Evolutionary conservation across 140 eudicot species (phyloP), one percentile per base, ranked within the genome.

Genomic region (Anethum foeniculum): DNA sequence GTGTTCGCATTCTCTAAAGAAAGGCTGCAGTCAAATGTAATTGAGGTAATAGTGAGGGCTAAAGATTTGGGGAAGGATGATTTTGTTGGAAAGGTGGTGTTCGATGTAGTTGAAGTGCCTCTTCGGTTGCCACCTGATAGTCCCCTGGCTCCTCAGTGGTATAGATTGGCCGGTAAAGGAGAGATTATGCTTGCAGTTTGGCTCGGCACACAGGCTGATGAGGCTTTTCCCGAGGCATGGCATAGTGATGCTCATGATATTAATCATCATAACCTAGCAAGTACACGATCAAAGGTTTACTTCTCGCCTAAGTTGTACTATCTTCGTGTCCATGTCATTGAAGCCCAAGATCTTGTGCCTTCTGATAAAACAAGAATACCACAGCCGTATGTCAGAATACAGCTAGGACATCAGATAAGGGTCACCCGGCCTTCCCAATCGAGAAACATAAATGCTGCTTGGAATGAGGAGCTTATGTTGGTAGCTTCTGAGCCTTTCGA

Each of bases 141-240:
- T 43, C 97, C 97, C 3, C 65, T 95, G 77, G 99, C 97, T 44
- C 98, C 99, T 0, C 99, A 95, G 71, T 95, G 97, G 97, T 95
- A 95, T 75, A 84, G 83, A 56, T 82, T 95, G 91, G 93, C 74
- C 5, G 58, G 54, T 13, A 68, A 87, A 12, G 99, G 97, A 3
- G 99, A 95, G 71, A 82, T 95, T 21, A 95, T 95, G 99, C 90
- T 95, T 47, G 97, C 99, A 1, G 96, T 93, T 71, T 95, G 99
- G 99, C 86, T 92, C 81, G 99, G 99, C 32, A 95, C 99, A 12
- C 99, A 95, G 62, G 99, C 97, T 2, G 99, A 95, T 39, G 99
- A 95, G 82, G 87, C 99, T 1, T 95, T 95, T 77, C 97, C 97
- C 0, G 99, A 93, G 32, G 97, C 99, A 0, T 95, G 99, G 99